These are phyloP conservation scores for Amborella trichopoda DNA, from an alignment of 164 flowering plant species.

Conservation along the genomic window DNA sequence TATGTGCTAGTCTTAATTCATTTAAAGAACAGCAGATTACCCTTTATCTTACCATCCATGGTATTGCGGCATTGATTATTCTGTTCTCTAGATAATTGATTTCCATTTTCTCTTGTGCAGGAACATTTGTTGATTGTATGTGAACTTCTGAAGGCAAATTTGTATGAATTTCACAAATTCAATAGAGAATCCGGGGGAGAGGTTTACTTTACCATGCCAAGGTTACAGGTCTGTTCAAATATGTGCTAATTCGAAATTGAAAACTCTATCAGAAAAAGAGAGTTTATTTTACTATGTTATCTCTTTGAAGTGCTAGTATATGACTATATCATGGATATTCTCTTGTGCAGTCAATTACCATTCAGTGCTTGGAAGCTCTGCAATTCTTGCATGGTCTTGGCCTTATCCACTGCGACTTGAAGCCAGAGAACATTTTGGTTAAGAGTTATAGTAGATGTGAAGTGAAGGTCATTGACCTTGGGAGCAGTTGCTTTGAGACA, in stretches of 20 bases:
- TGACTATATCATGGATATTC: conserved; percentile 9
- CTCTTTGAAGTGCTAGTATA: conserved; percentile 3
- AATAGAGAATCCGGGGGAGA: conserved; percentile 99
- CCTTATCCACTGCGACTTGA: conserved; percentile 95
- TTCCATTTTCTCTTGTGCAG: conserved; percentile 24
- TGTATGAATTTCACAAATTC: conserved; percentile 95
- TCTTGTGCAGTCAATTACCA: conserved; percentile 80
- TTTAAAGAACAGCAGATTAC: too few species aligned
- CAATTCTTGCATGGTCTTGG: conserved; percentile 93
- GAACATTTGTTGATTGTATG: conserved; percentile 96
- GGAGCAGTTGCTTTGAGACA: conserved; percentile 98
- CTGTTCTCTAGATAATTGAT: not conserved
- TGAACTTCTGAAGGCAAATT: conserved; percentile 95
- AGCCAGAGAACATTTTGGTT: conserved; percentile 97
- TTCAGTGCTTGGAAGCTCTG: conserved; percentile 96
- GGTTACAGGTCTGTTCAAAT: conserved; percentile 77
- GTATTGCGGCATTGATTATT: too few species aligned
- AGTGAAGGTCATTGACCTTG: conserved; percentile 97
- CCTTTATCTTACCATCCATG: too few species aligned
- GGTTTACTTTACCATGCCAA: conserved; percentile 98
- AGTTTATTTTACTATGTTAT: not conserved
- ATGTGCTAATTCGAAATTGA: too few species aligned
- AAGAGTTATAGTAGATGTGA: conserved; percentile 99
- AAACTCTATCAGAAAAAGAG: too few species aligned
- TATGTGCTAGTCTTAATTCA: too few species aligned